Evolutionary conservation across 495 filamentous ascomycete genomes (phyloP), one percentile per base, ranked within the genome.

Genomic region (Neurospora sp.): DNA sequence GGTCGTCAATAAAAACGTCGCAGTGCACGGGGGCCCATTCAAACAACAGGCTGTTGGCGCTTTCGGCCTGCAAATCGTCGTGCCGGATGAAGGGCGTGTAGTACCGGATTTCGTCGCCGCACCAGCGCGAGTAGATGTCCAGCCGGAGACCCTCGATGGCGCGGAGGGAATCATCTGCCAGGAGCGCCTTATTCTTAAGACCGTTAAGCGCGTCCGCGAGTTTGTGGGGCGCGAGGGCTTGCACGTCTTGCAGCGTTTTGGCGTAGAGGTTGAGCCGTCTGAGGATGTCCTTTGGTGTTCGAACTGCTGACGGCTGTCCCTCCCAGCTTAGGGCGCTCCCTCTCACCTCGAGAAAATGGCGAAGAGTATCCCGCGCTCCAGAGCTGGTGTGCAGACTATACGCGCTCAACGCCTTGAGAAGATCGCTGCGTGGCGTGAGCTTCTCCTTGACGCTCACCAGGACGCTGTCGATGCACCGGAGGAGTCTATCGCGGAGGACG

Each of bases 51-150:
- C 90, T 87, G 38, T 87, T 85, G 0, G 90, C 90, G 72, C 93
- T 88, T 20, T 83, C 74, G 35, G 87, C 87, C 35, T 89, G 87
- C 38, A 97, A 79, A 74, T 96, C 93, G 72, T 94, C 94, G 74
- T 96, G 88, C 40, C 93, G 89, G 68, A 97, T 92, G 84, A 93
- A 97, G 0, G 96, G 96, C 0, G 90, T 96, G 81, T 96, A 98
- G 69, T 91, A 92, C 40, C 87, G 87, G 40, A 98, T 91, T 69
- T 97, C 93, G 14, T 93, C 89, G 7, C 92, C 87, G 44, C 96
- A 90, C 93, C 93, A 98, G 46, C 88, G 86, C 70, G 89, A 90
- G 75, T 95, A 89, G 41, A 96, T 79, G 76, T 96, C 94, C n/a
- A 99, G 82, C 42, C 92, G 87, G 10, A 98, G 82, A 5, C 91